Conservation (phyloP, 1,284 basidiomycete species). For the Austroboletus niveus region DNA sequence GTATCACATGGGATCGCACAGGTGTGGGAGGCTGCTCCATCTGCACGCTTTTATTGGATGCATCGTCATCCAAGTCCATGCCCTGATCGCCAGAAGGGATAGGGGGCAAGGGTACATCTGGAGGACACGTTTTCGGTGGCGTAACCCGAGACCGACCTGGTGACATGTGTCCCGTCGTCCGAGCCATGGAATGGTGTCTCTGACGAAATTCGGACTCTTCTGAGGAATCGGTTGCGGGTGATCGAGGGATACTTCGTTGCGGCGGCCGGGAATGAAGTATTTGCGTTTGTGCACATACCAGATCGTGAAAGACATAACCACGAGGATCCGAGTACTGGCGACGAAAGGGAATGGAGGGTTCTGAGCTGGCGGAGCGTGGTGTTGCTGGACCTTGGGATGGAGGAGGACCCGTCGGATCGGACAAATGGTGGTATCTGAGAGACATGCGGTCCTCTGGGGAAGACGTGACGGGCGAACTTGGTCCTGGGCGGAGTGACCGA, state of each 20-base stretch:
- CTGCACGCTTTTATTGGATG: background rate
- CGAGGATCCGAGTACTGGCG: background rate
- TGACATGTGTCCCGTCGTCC: background rate
- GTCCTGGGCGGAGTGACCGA: background rate
- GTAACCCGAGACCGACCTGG: conserved; percentile 7
- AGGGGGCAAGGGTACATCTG: conserved; percentile 22
- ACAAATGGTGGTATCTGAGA: conserved; percentile 6
- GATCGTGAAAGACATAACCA: background rate
- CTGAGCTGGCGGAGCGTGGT: conserved; percentile 7
- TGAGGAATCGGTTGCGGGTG: conserved; percentile 11
- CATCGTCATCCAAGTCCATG: background rate
- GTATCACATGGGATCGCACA: background rate
- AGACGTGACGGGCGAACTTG: conserved; percentile 15
- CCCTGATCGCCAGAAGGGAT: conserved; percentile 14
- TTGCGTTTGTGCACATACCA: background rate
- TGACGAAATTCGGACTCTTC: conserved; percentile 9
- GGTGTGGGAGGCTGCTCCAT: conserved; percentile 9
- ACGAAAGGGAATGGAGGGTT: background rate
- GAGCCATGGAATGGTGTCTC: conserved; percentile 7
- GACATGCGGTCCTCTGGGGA: conserved; percentile 17
- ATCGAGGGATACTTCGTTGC: background rate
- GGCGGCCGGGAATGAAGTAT: conserved; percentile 1
- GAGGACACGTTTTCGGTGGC: conserved; percentile 17
- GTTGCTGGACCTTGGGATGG: conserved; percentile 2
- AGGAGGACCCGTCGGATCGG: conserved; percentile 5